Conservation (phyloP, 257 asterid genomes). For the Nemophila menziesii region DNA sequence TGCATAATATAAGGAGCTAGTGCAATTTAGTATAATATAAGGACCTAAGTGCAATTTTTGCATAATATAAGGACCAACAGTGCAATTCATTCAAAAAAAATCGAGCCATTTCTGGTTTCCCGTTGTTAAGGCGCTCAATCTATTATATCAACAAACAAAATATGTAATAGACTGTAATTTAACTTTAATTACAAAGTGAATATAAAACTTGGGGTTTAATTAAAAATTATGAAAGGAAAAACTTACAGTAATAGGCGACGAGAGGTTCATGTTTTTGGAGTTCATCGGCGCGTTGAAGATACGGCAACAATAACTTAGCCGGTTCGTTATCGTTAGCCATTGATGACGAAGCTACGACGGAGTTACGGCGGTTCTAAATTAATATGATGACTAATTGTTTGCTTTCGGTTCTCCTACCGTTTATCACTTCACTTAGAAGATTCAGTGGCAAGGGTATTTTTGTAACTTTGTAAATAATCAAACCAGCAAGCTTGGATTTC, state of each 20-base stretch:
- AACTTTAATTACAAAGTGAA: not conserved
- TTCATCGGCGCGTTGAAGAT: constrained; percentile 41
- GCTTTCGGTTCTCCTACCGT: not conserved
- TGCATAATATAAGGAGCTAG: no score
- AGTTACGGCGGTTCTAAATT: not conserved
- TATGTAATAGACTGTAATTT: not conserved
- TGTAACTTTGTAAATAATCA: no score
- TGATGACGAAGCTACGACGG: not conserved
- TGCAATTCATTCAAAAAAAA: no score
- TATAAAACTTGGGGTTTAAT: constrained; percentile 2
- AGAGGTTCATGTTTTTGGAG: constrained; percentile 41
- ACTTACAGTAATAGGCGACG: constrained; percentile 37
- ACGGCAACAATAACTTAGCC: constrained; percentile 28
- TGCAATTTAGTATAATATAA: no score
- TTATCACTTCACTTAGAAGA: no score
- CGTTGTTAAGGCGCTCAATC: no score
- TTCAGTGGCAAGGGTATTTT: no score
- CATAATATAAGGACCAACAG: no score
- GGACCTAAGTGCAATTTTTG: no score
- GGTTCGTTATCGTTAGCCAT: constrained; percentile 37
- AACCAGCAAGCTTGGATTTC: no score
- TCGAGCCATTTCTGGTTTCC: no score
- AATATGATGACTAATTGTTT: not conserved
- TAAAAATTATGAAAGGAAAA: not conserved
- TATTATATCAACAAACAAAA: no score